phyloP scores from a whole-genome alignment of 305 asterid genomes.

The Fraxinus sp. region DNA sequence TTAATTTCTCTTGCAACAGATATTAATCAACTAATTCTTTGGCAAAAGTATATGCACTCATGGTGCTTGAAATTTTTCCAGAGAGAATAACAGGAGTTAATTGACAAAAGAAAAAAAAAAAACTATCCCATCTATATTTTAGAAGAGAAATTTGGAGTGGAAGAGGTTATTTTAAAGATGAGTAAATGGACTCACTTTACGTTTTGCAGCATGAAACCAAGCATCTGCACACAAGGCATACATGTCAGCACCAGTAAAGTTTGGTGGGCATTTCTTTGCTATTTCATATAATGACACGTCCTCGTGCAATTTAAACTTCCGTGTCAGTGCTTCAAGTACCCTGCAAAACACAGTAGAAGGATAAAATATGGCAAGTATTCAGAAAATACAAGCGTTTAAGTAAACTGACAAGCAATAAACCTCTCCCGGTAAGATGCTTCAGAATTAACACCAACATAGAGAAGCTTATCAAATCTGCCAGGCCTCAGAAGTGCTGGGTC shows the following conservation, averaged over 20 bases:
- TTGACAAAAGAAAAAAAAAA: neutral
- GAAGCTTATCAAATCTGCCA: slow-evolving; percentile 97
- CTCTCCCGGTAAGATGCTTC: slow-evolving; percentile 94
- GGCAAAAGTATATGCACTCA: neutral
- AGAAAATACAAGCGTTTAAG: neutral
- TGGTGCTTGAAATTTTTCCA: neutral
- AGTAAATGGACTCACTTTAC: slow-evolving; percentile 45
- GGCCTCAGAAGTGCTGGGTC: slow-evolving; percentile 96
- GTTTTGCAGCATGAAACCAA: slow-evolving; percentile 96
- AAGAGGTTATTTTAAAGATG: neutral
- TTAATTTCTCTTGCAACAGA: slow-evolving; percentile 4
- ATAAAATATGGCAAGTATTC: slow-evolving; percentile 4
- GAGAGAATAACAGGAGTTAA: neutral
- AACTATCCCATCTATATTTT: neutral
- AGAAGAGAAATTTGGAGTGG: neutral
- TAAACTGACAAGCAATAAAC: slow-evolving; percentile 29
- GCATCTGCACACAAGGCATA: slow-evolving; percentile 97
- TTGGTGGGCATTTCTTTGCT: slow-evolving; percentile 85
- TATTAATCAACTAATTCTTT: neutral
- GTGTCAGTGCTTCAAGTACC: slow-evolving; percentile 86
- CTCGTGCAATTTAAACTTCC: slow-evolving; percentile 77
- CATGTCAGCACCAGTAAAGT: slow-evolving; percentile 97
- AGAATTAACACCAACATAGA: slow-evolving; percentile 91
- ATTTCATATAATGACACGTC: slow-evolving; percentile 67
- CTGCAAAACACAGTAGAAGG: slow-evolving; percentile 36